Evolutionary conservation across 805 yeast species (phyloP).

Genomic region (Ogataea wickerhamii): DNA sequence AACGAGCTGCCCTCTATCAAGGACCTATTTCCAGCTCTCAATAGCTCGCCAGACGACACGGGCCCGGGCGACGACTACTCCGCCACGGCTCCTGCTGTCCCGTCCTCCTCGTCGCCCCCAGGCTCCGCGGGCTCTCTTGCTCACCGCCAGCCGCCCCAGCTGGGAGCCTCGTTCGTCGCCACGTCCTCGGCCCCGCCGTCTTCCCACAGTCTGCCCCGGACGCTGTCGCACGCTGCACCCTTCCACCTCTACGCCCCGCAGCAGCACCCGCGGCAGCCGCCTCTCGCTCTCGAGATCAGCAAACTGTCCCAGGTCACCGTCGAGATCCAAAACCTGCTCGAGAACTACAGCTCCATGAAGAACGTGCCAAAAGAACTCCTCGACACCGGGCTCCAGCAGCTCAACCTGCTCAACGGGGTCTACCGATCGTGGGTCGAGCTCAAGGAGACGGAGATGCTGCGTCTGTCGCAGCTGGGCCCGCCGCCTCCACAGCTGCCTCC

Average conservation of each 20-base stretch:
- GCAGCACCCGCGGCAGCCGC: slow-evolving; percentile 2
- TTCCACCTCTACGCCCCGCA: slow-evolving; percentile 1
- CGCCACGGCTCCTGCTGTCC: background rate
- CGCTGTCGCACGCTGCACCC: slow-evolving; percentile 4
- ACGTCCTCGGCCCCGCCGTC: background rate
- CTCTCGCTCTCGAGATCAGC: slow-evolving; percentile 12
- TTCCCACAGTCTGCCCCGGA: slow-evolving; percentile 1
- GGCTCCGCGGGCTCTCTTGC: background rate
- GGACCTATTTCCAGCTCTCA: slow-evolving; percentile 21
- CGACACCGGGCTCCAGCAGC: slow-evolving; percentile 18
- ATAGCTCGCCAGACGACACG: slow-evolving; percentile 3
- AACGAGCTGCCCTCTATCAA: slow-evolving; percentile 24
- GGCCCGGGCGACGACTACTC: slow-evolving; percentile 4
- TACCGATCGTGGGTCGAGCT: slow-evolving; percentile 18
- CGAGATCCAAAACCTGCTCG: slow-evolving; percentile 18
- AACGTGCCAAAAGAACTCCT: slow-evolving; percentile 18
- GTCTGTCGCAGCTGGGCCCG: background rate
- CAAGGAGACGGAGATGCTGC: slow-evolving; percentile 5
- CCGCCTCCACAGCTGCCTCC: slow-evolving; percentile 4
- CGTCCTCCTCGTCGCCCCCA: background rate
- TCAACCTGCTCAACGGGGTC: slow-evolving; percentile 10
- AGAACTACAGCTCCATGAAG: slow-evolving; percentile 8
- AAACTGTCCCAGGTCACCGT: slow-evolving; percentile 16
- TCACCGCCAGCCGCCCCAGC: background rate
- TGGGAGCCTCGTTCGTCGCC: slow-evolving; percentile 1